A percentile compares a stretch with the other conserved stretches of the same genome.
phyloP scores from a whole-genome alignment of 345 rosid genomes.

The Syzygium aromaticum region DNA sequence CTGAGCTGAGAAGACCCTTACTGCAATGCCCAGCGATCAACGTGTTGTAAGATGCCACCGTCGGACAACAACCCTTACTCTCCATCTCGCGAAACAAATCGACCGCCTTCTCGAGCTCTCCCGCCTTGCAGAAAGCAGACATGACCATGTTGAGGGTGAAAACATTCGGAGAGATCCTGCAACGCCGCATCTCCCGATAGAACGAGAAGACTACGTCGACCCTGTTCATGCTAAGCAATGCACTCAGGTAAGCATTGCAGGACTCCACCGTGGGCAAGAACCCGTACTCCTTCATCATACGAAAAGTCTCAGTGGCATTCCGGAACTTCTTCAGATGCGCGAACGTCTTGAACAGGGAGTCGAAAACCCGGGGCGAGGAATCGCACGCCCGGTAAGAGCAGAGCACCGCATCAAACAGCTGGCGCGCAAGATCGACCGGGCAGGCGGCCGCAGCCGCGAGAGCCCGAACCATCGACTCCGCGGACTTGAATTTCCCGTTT shows the following conservation, averaged over 20 bases:
- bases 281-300: slow-evolving; percentile 60
- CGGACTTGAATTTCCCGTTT: slow-evolving; percentile 60
- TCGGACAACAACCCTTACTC: slow-evolving; percentile 37
- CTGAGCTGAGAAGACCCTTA: slow-evolving; percentile 56
- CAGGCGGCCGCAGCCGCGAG: slow-evolving; percentile 8
- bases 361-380: slow-evolving; percentile 75
- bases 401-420: slow-evolving; percentile 50
- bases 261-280: slow-evolving; percentile 61
- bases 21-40: slow-evolving; percentile 63
- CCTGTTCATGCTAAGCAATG: slow-evolving; percentile 44
- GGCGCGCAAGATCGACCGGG: slow-evolving; percentile 30
- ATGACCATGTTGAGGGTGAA: slow-evolving; percentile 72
- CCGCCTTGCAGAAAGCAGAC: slow-evolving; percentile 45
- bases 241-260: slow-evolving; percentile 75
- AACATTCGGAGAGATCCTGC: slow-evolving; percentile 65
- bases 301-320: slow-evolving; percentile 49
- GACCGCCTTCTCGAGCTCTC: slow-evolving; percentile 56
- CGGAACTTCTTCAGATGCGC: slow-evolving; percentile 70
- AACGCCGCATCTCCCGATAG: slow-evolving; percentile 54
- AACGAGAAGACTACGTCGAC: slow-evolving; percentile 54
- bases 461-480: slow-evolving; percentile 44
- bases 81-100: slow-evolving; percentile 51
- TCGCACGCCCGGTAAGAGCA: slow-evolving; percentile 60
- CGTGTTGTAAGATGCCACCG: slow-evolving; percentile 51
- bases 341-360: slow-evolving; percentile 53